A percentile compares a stretch with the other conserved stretches of the same genome.
phyloP scores from a whole-genome alignment of 1,139 yeast genomes.

The Debaryomyces singareniensis region DNA sequence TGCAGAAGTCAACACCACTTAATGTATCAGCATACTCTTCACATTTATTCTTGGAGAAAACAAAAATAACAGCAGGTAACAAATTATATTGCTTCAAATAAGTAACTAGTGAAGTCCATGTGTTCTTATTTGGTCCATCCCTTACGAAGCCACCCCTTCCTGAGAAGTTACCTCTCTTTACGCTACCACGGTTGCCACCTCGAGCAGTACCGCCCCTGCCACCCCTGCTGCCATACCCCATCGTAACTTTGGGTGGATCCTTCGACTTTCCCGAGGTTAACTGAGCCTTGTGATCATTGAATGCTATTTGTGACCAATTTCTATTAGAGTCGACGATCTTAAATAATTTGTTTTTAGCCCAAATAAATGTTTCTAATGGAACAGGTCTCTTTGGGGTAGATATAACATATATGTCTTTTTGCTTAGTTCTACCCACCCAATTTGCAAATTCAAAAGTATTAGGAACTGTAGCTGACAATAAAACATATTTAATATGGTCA shows the following conservation, averaged over 20 bases:
- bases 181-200: constrained; percentile 31
- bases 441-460: constrained; percentile 96
- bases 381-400: constrained; percentile 96
- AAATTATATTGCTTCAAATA: constrained; percentile 59
- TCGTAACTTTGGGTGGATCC: constrained; percentile 29
- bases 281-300: constrained; percentile 52
- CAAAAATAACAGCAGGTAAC: constrained; percentile 88
- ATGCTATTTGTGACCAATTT: constrained; percentile 59
- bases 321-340: constrained; percentile 74
- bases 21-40: constrained; percentile 87
- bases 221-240: constrained; percentile 39
- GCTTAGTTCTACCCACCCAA: constrained; percentile 97
- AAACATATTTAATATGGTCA: constrained; percentile 84
- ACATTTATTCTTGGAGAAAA: constrained; percentile 87
- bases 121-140: constrained; percentile 71
- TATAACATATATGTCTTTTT: constrained; percentile 90
- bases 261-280: constrained; percentile 34
- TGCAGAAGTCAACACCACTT: constrained; percentile 71
- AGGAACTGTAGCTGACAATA: constrained; percentile 94
- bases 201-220: constrained; percentile 43
- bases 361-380: constrained; percentile 79
- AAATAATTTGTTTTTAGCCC: constrained; percentile 63
- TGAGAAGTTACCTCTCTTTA: constrained; percentile 16
- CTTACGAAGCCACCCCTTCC: constrained; percentile 35
- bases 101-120: constrained; percentile 76